Conservation (phyloP, 2,329 filamentous ascomycete genomes). For the Laburnicola sp. region DNA sequence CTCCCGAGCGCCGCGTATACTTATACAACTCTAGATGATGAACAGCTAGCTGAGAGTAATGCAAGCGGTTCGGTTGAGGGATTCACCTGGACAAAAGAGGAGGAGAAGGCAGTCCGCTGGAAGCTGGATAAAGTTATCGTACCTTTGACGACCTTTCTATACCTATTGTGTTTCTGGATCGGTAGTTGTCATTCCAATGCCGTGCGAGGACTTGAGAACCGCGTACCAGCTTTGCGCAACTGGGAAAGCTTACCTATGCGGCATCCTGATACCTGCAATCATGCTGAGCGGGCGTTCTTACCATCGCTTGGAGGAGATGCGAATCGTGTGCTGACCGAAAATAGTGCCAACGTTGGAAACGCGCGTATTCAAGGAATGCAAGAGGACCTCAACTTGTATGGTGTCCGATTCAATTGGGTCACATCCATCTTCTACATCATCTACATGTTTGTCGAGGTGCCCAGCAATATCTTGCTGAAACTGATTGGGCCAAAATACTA, state of each 20-base stretch:
- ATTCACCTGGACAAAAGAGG: slow-evolving; percentile 55
- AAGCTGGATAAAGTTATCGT: slow-evolving; percentile 59
- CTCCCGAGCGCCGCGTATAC: not conserved
- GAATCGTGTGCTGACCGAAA: not conserved
- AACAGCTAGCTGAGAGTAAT: slow-evolving; percentile 21
- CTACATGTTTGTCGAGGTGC: slow-evolving; percentile 60
- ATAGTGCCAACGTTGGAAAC: slow-evolving; percentile 54
- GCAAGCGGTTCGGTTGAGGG: slow-evolving; percentile 38
- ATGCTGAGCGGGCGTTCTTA: not conserved
- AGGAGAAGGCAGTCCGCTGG: slow-evolving; percentile 54
- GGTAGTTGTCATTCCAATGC: slow-evolving; percentile 23
- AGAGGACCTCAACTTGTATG: slow-evolving; percentile 53
- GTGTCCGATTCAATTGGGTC: slow-evolving; percentile 61
- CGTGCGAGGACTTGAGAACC: not conserved
- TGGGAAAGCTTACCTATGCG: too few species aligned
- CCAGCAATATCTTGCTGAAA: slow-evolving; percentile 61
- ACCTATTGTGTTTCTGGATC: slow-evolving; percentile 58
- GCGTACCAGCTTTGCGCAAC: not conserved
- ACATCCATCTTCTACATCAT: slow-evolving; percentile 63
- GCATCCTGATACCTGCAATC: not conserved
- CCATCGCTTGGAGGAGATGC: not conserved
- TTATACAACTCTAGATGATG: slow-evolving; percentile 25
- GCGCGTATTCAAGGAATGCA: slow-evolving; percentile 60
- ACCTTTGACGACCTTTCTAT: slow-evolving; percentile 57
- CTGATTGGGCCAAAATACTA: slow-evolving; percentile 56